These are phyloP conservation scores for Xylariales sp. DNA, from an alignment of 2,329 filamentous ascomycete genomes.

Conservation along the genomic window DNA sequence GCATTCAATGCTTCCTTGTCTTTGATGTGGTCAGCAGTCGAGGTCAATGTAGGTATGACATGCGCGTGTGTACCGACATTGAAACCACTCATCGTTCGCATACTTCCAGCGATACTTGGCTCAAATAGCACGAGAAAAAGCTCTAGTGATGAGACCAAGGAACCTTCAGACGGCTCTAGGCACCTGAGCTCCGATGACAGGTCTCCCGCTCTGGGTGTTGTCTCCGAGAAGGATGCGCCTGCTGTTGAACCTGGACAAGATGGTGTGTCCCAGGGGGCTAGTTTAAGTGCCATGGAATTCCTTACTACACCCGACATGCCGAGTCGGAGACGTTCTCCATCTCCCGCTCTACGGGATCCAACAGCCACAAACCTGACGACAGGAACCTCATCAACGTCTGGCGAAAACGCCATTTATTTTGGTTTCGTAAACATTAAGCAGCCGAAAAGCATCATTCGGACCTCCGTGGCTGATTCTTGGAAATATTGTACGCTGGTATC, in stretches of 20 bases:
- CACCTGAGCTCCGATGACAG: slow-evolving; percentile 18
- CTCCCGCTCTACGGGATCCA: slow-evolving; percentile 6
- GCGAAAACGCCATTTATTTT: slow-evolving; percentile 57
- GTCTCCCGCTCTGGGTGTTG: slow-evolving; percentile 3
- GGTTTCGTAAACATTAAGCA: slow-evolving; percentile 70
- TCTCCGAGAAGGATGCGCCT: slow-evolving; percentile 8
- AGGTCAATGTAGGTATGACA: slow-evolving; percentile 86
- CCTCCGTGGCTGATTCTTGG: slow-evolving; percentile 59
- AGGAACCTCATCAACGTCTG: slow-evolving; percentile 26
- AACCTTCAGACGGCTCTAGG: slow-evolving; percentile 14
- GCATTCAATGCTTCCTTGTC: slow-evolving; percentile 76
- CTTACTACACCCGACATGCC: slow-evolving; percentile 38
- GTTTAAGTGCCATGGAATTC: slow-evolving; percentile 38
- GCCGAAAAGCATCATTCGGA: slow-evolving; percentile 67
- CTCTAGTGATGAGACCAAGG: slow-evolving; percentile 22
- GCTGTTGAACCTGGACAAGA: slow-evolving; percentile 11
- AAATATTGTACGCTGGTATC: slow-evolving; percentile 73
- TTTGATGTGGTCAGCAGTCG: slow-evolving; percentile 91
- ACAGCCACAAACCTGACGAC: slow-evolving; percentile 19
- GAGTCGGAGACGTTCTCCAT: no score
- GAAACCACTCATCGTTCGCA: slow-evolving; percentile 73
- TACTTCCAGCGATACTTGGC: slow-evolving; percentile 51
- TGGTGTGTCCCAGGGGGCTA: slow-evolving; percentile 17
- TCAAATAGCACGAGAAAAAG: slow-evolving; percentile 36
- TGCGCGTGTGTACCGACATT: slow-evolving; percentile 90